Base-by-base conservation (phyloP, 108 stramenopile species). In the Cafeteria roenbergensis region DNA sequence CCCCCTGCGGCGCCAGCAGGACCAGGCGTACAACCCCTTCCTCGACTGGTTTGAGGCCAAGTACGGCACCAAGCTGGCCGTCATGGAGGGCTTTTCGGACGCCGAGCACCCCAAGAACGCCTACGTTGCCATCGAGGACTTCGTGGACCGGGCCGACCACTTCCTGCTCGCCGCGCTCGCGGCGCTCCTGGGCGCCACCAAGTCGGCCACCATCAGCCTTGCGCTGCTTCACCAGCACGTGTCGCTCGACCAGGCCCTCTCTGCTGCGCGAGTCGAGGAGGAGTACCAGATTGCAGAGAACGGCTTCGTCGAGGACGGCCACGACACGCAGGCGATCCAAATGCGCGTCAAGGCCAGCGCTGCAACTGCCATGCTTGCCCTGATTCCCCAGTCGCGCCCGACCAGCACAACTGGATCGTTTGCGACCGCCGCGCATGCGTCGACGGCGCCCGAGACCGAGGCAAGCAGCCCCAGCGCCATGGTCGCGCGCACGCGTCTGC, bases 251-350 rank as follows among this genome's bases (percentile, higher is more conserved):
- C 69, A 88, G 69, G 94, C 90, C 20, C 70, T 83, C 36, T 70
- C 75, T 29, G 93, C 93, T 14, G 75, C 85, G 22, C 79, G 97
- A 22, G 83, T 99, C 1, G 97, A 99, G 74, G 97, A 99, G 73
- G 94, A 95, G 69, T 94, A 91, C 69, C 89, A 99, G 69, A 90
- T 96, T 66, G 81, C 85, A 36, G 72, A 70, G 51, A 95, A 94
- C 94, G 97, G 97, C 17, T 71, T 99, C 55, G 94, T 99, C 32
- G 97, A 99, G 69, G 97, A 94, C 6, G 89, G 87, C 26, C 97
- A 99, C 77, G 97, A 82, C 64, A 69, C 78, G 50, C 77, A 63
- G 21, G 31, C 64, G 35, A 64, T 34, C 14, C 1, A 80, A 64
- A 76, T 73, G 32, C 42, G 21, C 29, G 36, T 74, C 29, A 60